These are phyloP conservation scores for Yamadazyma triangularis DNA, from an alignment of 1,139 yeast species.

Conservation along the genomic window DNA sequence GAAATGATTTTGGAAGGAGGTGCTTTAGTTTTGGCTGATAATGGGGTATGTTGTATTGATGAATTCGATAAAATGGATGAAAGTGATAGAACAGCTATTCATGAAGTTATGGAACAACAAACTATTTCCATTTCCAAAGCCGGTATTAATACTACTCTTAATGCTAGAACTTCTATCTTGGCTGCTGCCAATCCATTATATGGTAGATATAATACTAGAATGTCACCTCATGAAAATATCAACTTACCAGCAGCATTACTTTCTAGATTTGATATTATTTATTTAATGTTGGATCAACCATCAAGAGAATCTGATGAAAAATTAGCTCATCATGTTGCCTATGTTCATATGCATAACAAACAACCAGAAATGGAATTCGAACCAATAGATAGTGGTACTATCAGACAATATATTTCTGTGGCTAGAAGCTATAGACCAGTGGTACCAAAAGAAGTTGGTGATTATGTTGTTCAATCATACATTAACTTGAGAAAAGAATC, in stretches of 20 bases:
- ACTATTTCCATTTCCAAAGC: constrained; percentile 97
- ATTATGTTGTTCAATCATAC: constrained; percentile 81
- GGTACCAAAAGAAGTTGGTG: constrained; percentile 83
- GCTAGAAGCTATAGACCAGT: constrained; percentile 86
- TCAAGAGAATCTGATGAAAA: constrained; percentile 74
- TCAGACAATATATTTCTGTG: constrained; percentile 82
- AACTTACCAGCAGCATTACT: constrained; percentile 94
- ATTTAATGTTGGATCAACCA: constrained; percentile 82
- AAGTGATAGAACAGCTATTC: constrained; percentile 93
- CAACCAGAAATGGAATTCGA: constrained; percentile 77
- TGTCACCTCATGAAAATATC: constrained; percentile 93
- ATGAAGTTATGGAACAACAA: constrained; percentile 99
- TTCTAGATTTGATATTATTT: constrained; percentile 91
- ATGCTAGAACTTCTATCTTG: constrained; percentile 90
- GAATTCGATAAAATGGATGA: constrained; percentile 99
- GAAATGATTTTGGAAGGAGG: constrained; percentile 99
- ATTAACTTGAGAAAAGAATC: constrained; percentile 92
- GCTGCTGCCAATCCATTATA: constrained; percentile 98
- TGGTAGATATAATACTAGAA: constrained; percentile 87
- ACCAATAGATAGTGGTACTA: constrained; percentile 74
- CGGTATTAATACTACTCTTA: constrained; percentile 93
- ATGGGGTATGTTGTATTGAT: constrained; percentile 98
- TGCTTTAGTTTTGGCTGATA: constrained; percentile 94
- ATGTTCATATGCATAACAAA: constrained; percentile 87
- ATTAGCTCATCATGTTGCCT: constrained; percentile 90